These are phyloP conservation scores for Teratosphaeriaceae sp. DNA, from an alignment of 2,329 filamentous ascomycete genomes.

Conservation along the genomic window DNA sequence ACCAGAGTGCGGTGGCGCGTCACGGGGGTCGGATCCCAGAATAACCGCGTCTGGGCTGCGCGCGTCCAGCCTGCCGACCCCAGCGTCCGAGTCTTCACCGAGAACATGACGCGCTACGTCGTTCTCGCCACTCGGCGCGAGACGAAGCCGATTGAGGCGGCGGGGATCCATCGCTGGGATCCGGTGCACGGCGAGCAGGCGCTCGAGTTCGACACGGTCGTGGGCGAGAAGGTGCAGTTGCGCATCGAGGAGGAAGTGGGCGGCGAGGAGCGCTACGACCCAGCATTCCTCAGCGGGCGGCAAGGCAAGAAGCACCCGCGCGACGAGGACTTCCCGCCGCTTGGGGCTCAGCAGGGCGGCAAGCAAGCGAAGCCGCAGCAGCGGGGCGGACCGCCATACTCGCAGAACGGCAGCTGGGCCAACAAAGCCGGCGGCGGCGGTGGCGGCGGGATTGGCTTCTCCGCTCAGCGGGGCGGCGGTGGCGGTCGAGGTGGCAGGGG, in stretches of 20 bases:
- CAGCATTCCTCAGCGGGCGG: constrained; percentile 53
- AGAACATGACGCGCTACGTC: constrained; percentile 70
- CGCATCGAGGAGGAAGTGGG: constrained; percentile 68
- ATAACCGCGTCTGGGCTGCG: constrained; percentile 84
- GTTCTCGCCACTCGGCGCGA: constrained; percentile 75
- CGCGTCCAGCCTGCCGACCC: constrained; percentile 66
- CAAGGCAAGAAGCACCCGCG: constrained; percentile 57
- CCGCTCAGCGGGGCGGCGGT: not conserved
- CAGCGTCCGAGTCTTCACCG: constrained; percentile 65
- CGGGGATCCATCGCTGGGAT: constrained; percentile 77
- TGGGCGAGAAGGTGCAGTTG: constrained; percentile 80
- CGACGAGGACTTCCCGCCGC: constrained; percentile 43
- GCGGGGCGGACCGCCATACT: not conserved
- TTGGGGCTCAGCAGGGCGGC: constrained; percentile 26
- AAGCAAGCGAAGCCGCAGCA: constrained; percentile 25
- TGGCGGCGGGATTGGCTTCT: constrained; percentile 1
- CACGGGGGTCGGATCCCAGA: constrained; percentile 64
- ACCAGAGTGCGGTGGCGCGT: constrained; percentile 80
- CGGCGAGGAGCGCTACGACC: constrained; percentile 57
- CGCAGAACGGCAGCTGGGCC: not conserved
- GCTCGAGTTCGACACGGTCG: constrained; percentile 72
- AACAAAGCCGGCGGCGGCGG: constrained; percentile 1
- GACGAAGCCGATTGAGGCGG: constrained; percentile 70
- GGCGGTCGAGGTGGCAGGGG: constrained; percentile 1
- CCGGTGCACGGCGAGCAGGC: constrained; percentile 58